Evolutionary conservation across 805 yeast species (phyloP).

Genomic region (Cyberlindnera meyerae): DNA sequence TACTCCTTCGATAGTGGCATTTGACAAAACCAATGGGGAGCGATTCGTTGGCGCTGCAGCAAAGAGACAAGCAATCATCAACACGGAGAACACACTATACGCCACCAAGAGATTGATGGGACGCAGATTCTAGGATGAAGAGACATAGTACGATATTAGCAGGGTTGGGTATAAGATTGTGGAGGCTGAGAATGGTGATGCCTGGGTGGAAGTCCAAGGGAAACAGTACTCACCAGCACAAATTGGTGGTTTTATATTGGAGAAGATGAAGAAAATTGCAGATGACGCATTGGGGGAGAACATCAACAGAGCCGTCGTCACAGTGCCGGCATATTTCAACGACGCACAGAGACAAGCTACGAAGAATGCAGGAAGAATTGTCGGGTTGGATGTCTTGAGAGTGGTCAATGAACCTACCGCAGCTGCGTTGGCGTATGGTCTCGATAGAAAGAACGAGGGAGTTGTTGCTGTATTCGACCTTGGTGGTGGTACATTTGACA

Average conservation of each 20-base stretch:
- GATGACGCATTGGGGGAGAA: constrained; percentile 46
- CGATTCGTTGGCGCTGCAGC: constrained; percentile 65
- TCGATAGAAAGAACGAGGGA: constrained; percentile 44
- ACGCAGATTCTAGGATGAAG: constrained; percentile 59
- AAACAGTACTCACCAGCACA: constrained; percentile 62
- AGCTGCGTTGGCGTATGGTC: constrained; percentile 79
- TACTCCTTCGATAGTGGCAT: constrained; percentile 76
- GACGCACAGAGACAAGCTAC: constrained; percentile 82
- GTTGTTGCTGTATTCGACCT: constrained; percentile 58
- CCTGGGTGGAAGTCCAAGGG: constrained; percentile 46
- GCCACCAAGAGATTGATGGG: constrained; percentile 84
- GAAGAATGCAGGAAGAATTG: constrained; percentile 69
- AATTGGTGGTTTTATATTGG: constrained; percentile 59
- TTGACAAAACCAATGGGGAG: constrained; percentile 36
- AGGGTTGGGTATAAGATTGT: constrained; percentile 62
- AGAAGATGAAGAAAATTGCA: constrained; percentile 63
- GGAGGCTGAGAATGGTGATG: constrained; percentile 58
- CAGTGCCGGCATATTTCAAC: constrained; percentile 83
- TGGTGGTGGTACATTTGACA: constrained; percentile 87
- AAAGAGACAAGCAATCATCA: constrained; percentile 69
- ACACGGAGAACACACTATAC: constrained; percentile 72
- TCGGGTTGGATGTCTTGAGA: constrained; percentile 71
- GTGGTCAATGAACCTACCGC: constrained; percentile 85
- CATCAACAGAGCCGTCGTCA: constrained; percentile 74
- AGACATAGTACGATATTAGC: constrained; percentile 61